Percentiles rank a stretch among this genome's conserved stretches.
Conservation (phyloP, 768 basidiomycete species). For the Daedaleopsis nitida region DNA sequence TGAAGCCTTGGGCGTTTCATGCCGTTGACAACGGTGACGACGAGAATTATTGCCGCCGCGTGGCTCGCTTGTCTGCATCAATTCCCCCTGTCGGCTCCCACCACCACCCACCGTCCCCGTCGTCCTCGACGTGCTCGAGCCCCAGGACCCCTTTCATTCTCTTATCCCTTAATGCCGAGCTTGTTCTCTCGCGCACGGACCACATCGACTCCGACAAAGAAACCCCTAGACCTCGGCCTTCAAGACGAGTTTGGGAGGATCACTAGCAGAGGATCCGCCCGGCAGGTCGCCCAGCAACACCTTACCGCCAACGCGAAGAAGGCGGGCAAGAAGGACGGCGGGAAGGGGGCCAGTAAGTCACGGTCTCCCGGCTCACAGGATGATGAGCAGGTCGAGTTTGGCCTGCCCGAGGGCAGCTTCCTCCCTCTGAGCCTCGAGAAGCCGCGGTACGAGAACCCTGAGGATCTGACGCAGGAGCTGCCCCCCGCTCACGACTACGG, state of each 20-base stretch:
- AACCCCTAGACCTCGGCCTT: constrained; percentile 26
- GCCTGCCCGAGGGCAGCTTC: constrained; percentile 38
- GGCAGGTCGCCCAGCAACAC: constrained; percentile 31
- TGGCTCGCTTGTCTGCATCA: constrained; percentile 17
- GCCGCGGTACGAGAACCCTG: constrained; percentile 27
- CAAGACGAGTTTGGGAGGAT: constrained; percentile 72
- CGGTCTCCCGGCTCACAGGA: constrained; percentile 36
- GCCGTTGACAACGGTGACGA: constrained; percentile 20
- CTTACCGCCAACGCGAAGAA: constrained; percentile 17
- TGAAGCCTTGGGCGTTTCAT: constrained; percentile 2
- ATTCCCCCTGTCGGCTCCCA: constrained; percentile 20
- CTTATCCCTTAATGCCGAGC: constrained; percentile 59
- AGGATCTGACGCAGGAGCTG: constrained; percentile 23
- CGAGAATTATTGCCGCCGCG: constrained; percentile 14
- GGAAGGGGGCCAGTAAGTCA: constrained; percentile 33
- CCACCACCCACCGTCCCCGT: constrained; percentile 9
- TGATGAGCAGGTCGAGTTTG: constrained; percentile 33
- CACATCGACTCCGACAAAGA: constrained; percentile 49
- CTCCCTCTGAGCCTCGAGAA: constrained; percentile 37
- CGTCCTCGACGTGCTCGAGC: constrained; percentile 14
- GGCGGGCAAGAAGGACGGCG: constrained; percentile 19
- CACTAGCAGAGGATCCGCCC: constrained; percentile 45
- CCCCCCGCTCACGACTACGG: constrained; percentile 56
- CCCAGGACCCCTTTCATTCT: constrained; percentile 16
- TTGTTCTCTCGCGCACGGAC: constrained; percentile 74